These are phyloP conservation scores for Apophysomyces sp. DNA, from an alignment of 371 early-diverging fungal genomes.

Conservation along the genomic window DNA sequence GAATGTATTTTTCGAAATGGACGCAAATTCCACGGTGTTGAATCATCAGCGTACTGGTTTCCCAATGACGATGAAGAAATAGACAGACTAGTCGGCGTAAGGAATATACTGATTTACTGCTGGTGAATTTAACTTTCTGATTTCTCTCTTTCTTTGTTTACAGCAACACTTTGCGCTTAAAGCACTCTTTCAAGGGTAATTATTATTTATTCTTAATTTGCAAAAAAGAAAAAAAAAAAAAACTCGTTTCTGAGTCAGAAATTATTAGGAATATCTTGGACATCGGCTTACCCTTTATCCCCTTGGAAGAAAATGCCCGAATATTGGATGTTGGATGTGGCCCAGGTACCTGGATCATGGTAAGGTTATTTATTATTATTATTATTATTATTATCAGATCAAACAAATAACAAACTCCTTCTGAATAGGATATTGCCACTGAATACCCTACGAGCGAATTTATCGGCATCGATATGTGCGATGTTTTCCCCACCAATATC, in stretches of 20 bases:
- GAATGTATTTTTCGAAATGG: slow-evolving; percentile 16
- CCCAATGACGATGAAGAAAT: slow-evolving; percentile 46
- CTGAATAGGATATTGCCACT: slow-evolving; percentile 50
- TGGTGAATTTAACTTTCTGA: too few relatives aligned
- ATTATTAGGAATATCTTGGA: slow-evolving; percentile 6
- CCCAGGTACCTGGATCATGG: slow-evolving; percentile 59
- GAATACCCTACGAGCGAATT: slow-evolving; percentile 55
- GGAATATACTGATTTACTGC: too few relatives aligned
- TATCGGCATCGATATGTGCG: slow-evolving; percentile 55
- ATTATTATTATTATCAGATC: neutral
- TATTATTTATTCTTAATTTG: too few relatives aligned
- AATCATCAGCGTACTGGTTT: slow-evolving; percentile 38
- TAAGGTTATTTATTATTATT: slow-evolving; percentile 3
- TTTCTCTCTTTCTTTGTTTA: neutral
- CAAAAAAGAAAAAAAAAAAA: too few relatives aligned
- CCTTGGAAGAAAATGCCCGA: slow-evolving; percentile 10
- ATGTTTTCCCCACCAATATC: slow-evolving; percentile 51
- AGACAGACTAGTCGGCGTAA: slow-evolving; percentile 41
- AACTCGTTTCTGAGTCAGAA: slow-evolving; percentile 1
- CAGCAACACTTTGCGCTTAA: slow-evolving; percentile 25
- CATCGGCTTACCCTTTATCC: neutral
- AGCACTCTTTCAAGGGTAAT: slow-evolving; percentile 23
- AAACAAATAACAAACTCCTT: neutral
- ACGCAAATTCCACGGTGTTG: slow-evolving; percentile 15
- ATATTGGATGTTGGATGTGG: slow-evolving; percentile 24